Conservation (phyloP, 2,329 filamentous ascomycete species). For the Bipolaris sorokiniana region DNA sequence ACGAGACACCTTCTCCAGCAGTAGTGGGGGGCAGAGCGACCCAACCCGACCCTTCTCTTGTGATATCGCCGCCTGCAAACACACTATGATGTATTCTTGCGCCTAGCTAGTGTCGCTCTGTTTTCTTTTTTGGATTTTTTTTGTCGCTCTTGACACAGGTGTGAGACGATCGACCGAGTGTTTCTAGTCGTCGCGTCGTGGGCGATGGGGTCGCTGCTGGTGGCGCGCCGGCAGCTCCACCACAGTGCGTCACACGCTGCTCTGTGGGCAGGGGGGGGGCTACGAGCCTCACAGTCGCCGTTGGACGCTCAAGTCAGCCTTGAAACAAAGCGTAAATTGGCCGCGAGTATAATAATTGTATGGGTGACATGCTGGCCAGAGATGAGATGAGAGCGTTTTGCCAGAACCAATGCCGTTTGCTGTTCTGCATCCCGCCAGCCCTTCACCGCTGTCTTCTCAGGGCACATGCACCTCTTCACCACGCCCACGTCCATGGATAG, state of each 20-base stretch:
- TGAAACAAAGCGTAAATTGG: conserved; percentile 16
- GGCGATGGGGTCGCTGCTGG: conserved; percentile 29
- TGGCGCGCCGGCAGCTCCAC: conserved; percentile 38
- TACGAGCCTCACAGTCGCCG: conserved; percentile 12
- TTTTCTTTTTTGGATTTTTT: neutral
- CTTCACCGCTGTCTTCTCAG: neutral
- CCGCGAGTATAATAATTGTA: neutral
- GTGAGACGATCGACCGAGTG: conserved; percentile 2
- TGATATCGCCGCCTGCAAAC: neutral
- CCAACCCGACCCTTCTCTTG: conserved; percentile 25
- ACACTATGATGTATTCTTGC: conserved; percentile 1
- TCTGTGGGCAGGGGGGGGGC: conserved; percentile 13
- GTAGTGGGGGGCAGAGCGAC: neutral
- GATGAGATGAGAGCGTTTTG: neutral
- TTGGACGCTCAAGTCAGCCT: conserved; percentile 7
- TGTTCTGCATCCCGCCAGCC: neutral
- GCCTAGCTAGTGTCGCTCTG: neutral
- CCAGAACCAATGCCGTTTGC: neutral
- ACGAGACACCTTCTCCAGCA: conserved; percentile 7
- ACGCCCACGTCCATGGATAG: neutral
- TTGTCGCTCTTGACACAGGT: conserved; percentile 4
- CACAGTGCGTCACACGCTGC: conserved; percentile 26
- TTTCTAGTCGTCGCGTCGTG: conserved; percentile 23
- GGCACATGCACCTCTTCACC: neutral
- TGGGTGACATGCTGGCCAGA: neutral